phyloP scores from a whole-genome alignment of 345 rosid genomes.

The Lenwebbia sp. region DNA sequence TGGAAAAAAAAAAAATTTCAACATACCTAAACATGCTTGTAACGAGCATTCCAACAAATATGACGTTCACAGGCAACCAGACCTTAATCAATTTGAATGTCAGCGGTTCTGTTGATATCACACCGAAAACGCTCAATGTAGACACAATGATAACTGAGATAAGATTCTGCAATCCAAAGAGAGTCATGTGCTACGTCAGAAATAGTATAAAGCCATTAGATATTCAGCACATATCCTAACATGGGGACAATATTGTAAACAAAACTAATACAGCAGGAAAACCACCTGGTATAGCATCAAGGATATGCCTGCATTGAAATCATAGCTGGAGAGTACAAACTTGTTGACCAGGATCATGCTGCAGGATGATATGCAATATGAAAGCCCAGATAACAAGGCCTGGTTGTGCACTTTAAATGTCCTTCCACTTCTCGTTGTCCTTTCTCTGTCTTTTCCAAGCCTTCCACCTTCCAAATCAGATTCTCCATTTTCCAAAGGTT shows the following conservation, averaged over 20 bases:
- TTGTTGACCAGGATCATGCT: slow-evolving; percentile 96
- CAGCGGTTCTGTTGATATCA: slow-evolving; percentile 79
- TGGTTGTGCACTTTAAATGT: slow-evolving; percentile 46
- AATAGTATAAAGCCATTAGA: not conserved
- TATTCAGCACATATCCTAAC: not conserved
- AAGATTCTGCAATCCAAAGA: slow-evolving; percentile 60
- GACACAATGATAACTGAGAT: slow-evolving; percentile 81
- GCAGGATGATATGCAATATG: slow-evolving; percentile 94
- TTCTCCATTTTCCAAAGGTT: slow-evolving; percentile 46
- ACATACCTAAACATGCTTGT: slow-evolving; percentile 99
- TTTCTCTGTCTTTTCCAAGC: slow-evolving; percentile 47
- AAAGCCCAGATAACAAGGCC: slow-evolving; percentile 80
- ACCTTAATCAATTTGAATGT: slow-evolving; percentile 76
- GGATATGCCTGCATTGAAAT: slow-evolving; percentile 88
- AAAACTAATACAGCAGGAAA: not conserved
- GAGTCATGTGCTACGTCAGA: not conserved
- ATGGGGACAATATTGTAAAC: not conserved
- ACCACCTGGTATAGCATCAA: slow-evolving; percentile 95
- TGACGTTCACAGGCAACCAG: slow-evolving; percentile 92
- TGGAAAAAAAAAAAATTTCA: not conserved
- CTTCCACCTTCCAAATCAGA: slow-evolving; percentile 81
- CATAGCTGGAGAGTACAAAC: slow-evolving; percentile 87
- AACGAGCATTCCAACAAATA: slow-evolving; percentile 96
- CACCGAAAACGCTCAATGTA: slow-evolving; percentile 50
- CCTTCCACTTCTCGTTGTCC: slow-evolving; percentile 24